These are phyloP conservation scores for Xanthoconium purpureum DNA, from an alignment of 768 basidiomycete genomes.

Conservation along the genomic window DNA sequence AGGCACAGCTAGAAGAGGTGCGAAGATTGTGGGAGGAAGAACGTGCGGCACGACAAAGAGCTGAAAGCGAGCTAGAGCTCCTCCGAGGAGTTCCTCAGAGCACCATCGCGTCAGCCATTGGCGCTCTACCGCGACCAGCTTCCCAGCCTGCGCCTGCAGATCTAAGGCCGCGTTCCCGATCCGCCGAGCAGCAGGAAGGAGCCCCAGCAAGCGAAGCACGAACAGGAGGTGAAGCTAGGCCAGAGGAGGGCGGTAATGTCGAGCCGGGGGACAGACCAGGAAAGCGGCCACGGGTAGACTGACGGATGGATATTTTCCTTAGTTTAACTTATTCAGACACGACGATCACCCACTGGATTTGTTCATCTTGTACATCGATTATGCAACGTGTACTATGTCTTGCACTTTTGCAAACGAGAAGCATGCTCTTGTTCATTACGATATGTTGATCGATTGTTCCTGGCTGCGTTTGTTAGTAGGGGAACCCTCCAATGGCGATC, in stretches of 20 bases:
- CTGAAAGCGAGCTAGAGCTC: constrained; percentile 63
- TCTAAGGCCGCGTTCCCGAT: constrained; percentile 27
- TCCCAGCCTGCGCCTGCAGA: constrained; percentile 12
- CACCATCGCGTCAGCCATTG: not conserved
- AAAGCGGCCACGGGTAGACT: constrained; percentile 34
- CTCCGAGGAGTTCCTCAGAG: constrained; percentile 40
- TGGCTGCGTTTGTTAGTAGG: no score
- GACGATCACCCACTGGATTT: constrained; percentile 6
- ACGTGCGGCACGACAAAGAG: constrained; percentile 52
- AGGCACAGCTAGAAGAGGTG: constrained; percentile 79
- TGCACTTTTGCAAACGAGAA: not conserved
- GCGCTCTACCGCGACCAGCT: constrained; percentile 14
- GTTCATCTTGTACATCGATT: constrained; percentile 9
- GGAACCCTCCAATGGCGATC: no score
- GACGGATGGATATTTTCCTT: constrained; percentile 2
- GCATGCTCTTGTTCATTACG: not conserved
- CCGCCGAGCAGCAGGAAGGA: constrained; percentile 26
- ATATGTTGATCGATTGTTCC: no score
- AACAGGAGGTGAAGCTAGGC: constrained; percentile 20
- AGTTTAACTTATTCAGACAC: constrained; percentile 19
- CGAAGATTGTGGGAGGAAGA: constrained; percentile 82
- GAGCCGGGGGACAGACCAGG: constrained; percentile 26
- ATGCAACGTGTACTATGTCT: constrained; percentile 7
- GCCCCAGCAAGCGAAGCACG: constrained; percentile 15
- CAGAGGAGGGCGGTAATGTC: constrained; percentile 11